Conservation (phyloP, 1,139 yeast species). For the Yamadazyma spencermartinsiae region DNA sequence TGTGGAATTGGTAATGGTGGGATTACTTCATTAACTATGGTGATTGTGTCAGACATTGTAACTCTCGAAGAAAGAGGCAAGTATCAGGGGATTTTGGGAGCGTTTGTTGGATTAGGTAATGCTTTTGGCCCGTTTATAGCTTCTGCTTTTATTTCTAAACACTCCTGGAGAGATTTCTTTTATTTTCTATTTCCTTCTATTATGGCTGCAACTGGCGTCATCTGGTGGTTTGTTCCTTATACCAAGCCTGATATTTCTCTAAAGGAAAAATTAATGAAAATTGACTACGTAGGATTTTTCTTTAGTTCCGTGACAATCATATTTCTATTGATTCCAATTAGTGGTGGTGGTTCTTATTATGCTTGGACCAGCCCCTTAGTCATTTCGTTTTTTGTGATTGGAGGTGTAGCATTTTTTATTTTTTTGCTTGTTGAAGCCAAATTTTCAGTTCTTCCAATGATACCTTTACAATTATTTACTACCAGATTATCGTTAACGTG, state of each 20-base stretch:
- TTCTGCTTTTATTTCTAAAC: conserved; percentile 42
- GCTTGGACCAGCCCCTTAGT: conserved; percentile 48
- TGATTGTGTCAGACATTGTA: conserved; percentile 44
- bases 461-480: conserved; percentile 44
- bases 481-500: conserved; percentile 32
- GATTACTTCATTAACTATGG: conserved; percentile 41
- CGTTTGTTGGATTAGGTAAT: conserved; percentile 48
- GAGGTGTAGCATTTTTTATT: conserved; percentile 35
- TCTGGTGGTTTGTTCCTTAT: conserved; percentile 8
- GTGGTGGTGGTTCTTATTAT: conserved; percentile 53
- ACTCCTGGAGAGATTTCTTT: conserved; percentile 51
- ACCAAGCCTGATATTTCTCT: conserved; percentile 9
- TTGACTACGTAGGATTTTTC: conserved; percentile 50
- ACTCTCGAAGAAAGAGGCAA: conserved; percentile 44
- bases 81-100: conserved; percentile 49
- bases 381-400: conserved; percentile 44
- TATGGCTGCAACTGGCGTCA: conserved; percentile 4
- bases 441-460: conserved; percentile 48
- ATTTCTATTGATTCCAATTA: conserved; percentile 44
- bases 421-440: conserved; percentile 48
- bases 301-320: conserved; percentile 43
- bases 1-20: conserved; percentile 50
- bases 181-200: conserved; percentile 32
- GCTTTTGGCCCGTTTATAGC: conserved; percentile 57
- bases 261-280: conserved; percentile 32